Evolutionary conservation across 495 filamentous ascomycete species (phyloP).

Genomic region (Aspergillus ostianus): DNA sequence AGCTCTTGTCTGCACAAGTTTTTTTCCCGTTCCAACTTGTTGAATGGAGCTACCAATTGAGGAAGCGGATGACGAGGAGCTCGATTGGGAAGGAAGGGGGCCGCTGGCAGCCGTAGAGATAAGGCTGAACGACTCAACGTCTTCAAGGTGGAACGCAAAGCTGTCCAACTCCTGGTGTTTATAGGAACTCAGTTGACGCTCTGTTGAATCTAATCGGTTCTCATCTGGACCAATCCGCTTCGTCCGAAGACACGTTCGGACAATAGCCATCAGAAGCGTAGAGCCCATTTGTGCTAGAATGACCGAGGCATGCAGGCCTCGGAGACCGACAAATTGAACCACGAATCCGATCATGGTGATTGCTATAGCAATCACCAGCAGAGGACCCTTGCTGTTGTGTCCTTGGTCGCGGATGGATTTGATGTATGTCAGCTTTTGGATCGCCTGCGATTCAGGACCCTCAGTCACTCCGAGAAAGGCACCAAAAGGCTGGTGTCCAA

Average conservation of each 20-base stretch:
- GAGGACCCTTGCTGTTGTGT: conserved; percentile 3
- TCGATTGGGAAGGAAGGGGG: conserved; percentile 13
- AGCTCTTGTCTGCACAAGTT: conserved; percentile 27
- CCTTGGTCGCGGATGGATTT: conserved; percentile 30
- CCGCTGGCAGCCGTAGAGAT: conserved; percentile 3
- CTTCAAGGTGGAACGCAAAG: conserved; percentile 39
- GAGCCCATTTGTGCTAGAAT: conserved; percentile 45
- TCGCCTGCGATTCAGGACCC: conserved; percentile 16
- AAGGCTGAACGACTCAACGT: conserved; percentile 27
- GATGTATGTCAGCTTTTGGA: conserved; percentile 27
- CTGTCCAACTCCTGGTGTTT: conserved; percentile 46
- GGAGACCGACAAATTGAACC: conserved; percentile 49
- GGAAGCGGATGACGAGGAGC: conserved; percentile 4
- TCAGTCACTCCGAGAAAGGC: conserved; percentile 36
- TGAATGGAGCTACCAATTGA: conserved; percentile 9
- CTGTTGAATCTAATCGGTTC: conserved; percentile 24
- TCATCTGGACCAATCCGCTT: conserved; percentile 34
- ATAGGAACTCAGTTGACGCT: conserved; percentile 24
- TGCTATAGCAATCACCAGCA: conserved; percentile 21
- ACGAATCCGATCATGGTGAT: conserved; percentile 48
- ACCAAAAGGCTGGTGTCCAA: conserved; percentile 42
- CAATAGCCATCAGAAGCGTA: conserved; percentile 45
- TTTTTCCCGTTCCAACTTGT: conserved; percentile 4
- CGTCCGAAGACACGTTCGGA: conserved; percentile 47
- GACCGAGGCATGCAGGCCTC: conserved; percentile 49